Conservation (phyloP, 2,329 filamentous ascomycete species). For the Colletotrichum tabaci region DNA sequence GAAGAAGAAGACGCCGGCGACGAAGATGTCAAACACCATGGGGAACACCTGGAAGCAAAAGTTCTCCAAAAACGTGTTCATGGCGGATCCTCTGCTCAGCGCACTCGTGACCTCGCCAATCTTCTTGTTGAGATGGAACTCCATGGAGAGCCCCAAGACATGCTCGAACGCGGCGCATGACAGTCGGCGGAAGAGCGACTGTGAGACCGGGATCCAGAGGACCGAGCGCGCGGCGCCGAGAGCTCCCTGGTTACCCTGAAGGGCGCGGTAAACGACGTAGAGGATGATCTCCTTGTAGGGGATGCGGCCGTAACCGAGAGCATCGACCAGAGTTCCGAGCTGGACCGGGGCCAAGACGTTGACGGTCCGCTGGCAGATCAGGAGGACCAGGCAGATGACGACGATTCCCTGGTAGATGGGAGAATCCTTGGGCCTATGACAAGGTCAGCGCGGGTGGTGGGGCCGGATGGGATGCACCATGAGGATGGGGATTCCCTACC, state of each 20-base stretch:
- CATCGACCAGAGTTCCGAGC: constrained; percentile 58
- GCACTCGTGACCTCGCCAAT: constrained; percentile 67
- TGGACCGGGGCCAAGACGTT: constrained; percentile 61
- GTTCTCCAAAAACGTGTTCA: constrained; percentile 65
- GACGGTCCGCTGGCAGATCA: constrained; percentile 59
- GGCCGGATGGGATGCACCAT: too few relatives aligned
- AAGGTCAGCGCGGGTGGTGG: constrained; percentile 32
- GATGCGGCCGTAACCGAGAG: constrained; percentile 57
- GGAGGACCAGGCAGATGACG: constrained; percentile 57
- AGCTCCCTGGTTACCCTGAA: constrained; percentile 62
- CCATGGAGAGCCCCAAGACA: constrained; percentile 61
- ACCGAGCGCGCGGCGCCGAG: constrained; percentile 59
- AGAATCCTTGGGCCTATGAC: constrained; percentile 59
- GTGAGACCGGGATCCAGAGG: constrained; percentile 64
- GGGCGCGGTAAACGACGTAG: constrained; percentile 59
- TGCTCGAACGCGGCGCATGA: constrained; percentile 64
- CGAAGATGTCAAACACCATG: constrained; percentile 64
- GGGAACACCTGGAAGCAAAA: constrained; percentile 66
- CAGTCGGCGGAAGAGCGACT: constrained; percentile 59
- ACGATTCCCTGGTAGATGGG: constrained; percentile 57
- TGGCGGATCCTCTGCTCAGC: constrained; percentile 61
- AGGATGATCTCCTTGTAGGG: constrained; percentile 60
- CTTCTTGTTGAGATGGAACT: constrained; percentile 66
- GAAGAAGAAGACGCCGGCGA: constrained; percentile 64
- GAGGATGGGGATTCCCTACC: constrained; percentile 47